A percentile compares a stretch with the other conserved stretches of the same genome.
phyloP scores from a whole-genome alignment of 1,284 basidiomycete species.

The Pseudozyma flocculosa region DNA sequence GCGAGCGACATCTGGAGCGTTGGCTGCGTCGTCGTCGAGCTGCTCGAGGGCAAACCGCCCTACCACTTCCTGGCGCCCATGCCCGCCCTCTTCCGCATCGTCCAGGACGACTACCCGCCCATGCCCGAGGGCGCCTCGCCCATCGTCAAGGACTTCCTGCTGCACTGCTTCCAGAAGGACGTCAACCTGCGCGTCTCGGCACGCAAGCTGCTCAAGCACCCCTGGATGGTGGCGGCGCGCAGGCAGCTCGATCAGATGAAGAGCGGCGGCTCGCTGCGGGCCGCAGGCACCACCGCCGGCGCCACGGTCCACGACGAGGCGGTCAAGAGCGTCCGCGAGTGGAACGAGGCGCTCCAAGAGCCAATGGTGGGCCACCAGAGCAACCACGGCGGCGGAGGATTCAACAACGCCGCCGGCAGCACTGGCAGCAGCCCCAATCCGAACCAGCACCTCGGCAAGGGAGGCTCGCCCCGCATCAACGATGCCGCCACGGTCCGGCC shows the following conservation, averaged over 20 bases:
- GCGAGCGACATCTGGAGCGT: constrained; percentile 96
- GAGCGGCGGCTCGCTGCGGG: constrained; percentile 61
- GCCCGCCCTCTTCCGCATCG: constrained; percentile 96
- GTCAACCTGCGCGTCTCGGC: constrained; percentile 89
- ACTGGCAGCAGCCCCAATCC: no score
- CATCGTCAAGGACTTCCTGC: constrained; percentile 90
- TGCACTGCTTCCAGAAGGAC: constrained; percentile 98
- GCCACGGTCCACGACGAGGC: constrained; percentile 74
- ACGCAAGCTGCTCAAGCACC: constrained; percentile 85
- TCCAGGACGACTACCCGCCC: constrained; percentile 93
- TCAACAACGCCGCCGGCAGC: neutral
- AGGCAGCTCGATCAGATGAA: constrained; percentile 68
- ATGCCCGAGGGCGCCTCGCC: constrained; percentile 88
- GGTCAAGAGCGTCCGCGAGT: constrained; percentile 91
- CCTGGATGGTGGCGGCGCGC: constrained; percentile 88
- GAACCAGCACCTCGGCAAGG: no score
- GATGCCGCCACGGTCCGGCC: constrained; percentile 26
- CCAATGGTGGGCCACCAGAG: no score
- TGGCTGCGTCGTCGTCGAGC: constrained; percentile 93
- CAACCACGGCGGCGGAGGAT: neutral
- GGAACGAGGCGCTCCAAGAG: constrained; percentile 94
- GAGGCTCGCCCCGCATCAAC: constrained; percentile 9
- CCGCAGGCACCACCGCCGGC: constrained; percentile 11
- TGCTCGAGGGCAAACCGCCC: constrained; percentile 91
- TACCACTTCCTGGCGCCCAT: constrained; percentile 95